Conservation (phyloP, 352 stramenopile genomes). For the Phytophthora capsici region DNA sequence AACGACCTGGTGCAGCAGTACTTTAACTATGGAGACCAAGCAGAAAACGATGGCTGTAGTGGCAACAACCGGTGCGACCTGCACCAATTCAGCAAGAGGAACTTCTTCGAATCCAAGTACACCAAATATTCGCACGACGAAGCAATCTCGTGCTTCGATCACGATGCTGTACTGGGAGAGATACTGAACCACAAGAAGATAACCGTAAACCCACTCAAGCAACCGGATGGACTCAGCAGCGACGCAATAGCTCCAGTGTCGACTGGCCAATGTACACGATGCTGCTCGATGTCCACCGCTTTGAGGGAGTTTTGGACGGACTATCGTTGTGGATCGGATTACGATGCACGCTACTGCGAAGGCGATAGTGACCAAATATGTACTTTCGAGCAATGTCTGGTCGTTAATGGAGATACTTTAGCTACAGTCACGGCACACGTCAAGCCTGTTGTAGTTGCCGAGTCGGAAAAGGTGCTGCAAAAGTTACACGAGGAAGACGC, state of each 20-base stretch:
- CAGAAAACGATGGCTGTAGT: constrained; percentile 57
- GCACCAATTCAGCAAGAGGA: constrained; percentile 35
- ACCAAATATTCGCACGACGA: constrained; percentile 37
- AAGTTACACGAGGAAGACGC: constrained; percentile 42
- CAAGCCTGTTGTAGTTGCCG: constrained; percentile 23
- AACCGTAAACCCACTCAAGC: constrained; percentile 48
- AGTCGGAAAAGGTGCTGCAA: constrained; percentile 50
- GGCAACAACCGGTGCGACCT: constrained; percentile 53
- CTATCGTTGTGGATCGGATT: constrained; percentile 62
- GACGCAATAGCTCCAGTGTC: constrained; percentile 39
- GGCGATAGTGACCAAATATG: constrained; percentile 44
- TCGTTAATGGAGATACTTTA: constrained; percentile 55
- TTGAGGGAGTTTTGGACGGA: constrained; percentile 65
- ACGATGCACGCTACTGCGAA: constrained; percentile 47
- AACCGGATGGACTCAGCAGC: constrained; percentile 8
- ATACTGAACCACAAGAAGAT: constrained; percentile 35
- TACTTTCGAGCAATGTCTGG: constrained; percentile 58
- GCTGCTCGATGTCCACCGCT: constrained; percentile 48
- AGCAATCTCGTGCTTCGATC: constrained; percentile 23
- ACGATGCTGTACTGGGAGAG: constrained; percentile 15
- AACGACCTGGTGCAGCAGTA: constrained; percentile 41
- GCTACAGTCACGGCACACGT: constrained; percentile 41
- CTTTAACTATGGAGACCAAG: constrained; percentile 44
- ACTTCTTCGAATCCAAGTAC: constrained; percentile 51
- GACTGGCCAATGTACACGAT: constrained; percentile 45